Evolutionary conservation across 1,139 yeast species (phyloP).

Genomic region (Kluyveromyces sp.): DNA sequence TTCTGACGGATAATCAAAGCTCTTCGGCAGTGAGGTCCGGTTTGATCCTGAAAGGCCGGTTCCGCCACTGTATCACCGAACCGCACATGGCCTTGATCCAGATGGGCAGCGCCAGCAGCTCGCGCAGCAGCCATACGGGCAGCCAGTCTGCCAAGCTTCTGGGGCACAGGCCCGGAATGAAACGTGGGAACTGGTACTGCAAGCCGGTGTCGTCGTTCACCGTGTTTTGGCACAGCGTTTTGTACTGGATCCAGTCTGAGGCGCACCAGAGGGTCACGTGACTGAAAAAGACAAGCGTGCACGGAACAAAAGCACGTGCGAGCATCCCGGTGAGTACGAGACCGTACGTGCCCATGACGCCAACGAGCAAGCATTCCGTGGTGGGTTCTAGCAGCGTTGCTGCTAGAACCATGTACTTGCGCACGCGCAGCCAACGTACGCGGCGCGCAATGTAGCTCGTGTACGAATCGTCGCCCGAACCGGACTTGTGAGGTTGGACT

Average conservation of each 20-base stretch:
- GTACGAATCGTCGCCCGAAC: constrained; percentile 35
- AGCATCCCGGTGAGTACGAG: constrained; percentile 34
- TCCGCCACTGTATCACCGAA: constrained; percentile 76
- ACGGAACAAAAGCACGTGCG: constrained; percentile 34
- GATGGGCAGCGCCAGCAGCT: constrained; percentile 69
- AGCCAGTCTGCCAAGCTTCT: constrained; percentile 34
- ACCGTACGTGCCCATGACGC: constrained; percentile 59
- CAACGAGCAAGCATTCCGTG: constrained; percentile 69
- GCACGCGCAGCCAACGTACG: constrained; percentile 80
- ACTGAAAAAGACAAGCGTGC: constrained; percentile 36
- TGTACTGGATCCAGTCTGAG: constrained; percentile 57
- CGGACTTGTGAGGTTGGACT: constrained; percentile 61
- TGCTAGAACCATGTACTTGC: constrained; percentile 79
- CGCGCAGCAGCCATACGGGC: constrained; percentile 60
- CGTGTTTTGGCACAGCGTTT: constrained; percentile 36
- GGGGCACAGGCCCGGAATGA: constrained; percentile 3
- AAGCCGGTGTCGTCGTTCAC: constrained; percentile 26
- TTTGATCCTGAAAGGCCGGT: constrained; percentile 64
- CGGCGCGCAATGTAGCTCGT: constrained; percentile 60
- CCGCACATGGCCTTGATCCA: constrained; percentile 82
- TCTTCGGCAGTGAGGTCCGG: constrained; percentile 74
- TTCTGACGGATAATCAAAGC: too few species aligned
- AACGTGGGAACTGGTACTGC: not conserved
- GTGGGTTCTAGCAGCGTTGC: constrained; percentile 86
- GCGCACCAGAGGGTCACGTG: constrained; percentile 60